A percentile compares a stretch with the other conserved stretches of the same genome.
Conservation (phyloP, 2,329 filamentous ascomycete species). For the Exophiala oligosperma region DNA sequence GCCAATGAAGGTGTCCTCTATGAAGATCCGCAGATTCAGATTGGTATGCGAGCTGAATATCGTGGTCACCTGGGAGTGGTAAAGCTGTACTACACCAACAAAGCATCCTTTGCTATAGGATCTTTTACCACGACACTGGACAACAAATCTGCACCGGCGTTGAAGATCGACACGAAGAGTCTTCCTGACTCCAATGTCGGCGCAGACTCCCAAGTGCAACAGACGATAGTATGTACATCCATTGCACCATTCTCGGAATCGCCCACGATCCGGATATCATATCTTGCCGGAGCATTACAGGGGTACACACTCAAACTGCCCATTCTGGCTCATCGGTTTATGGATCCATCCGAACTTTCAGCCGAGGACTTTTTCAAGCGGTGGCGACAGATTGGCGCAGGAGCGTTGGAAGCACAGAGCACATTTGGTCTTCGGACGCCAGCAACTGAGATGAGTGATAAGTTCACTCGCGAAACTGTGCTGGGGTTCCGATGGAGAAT, state of each 20-base stretch:
- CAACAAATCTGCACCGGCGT: conserved; percentile 62
- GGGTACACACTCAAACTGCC: conserved; percentile 89
- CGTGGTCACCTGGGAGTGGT: conserved; percentile 92
- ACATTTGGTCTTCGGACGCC: conserved; percentile 65
- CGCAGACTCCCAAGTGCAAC: conserved; percentile 77
- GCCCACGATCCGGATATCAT: conserved; percentile 91
- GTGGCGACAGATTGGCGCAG: conserved; percentile 96
- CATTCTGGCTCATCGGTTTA: conserved; percentile 88
- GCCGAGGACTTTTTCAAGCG: conserved; percentile 97
- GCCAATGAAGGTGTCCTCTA: conserved; percentile 84
- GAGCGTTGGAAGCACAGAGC: conserved; percentile 80
- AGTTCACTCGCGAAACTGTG: conserved; percentile 70
- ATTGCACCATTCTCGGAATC: conserved; percentile 77
- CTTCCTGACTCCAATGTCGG: conserved; percentile 80
- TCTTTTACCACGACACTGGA: conserved; percentile 95
- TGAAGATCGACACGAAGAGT: conserved; percentile 85
- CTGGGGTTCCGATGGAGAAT: conserved; percentile 84
- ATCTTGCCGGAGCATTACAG: conserved; percentile 89
- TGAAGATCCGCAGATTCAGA: conserved; percentile 90
- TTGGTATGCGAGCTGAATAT: conserved; percentile 91
- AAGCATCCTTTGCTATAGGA: conserved; percentile 77
- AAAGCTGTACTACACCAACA: conserved; percentile 95
- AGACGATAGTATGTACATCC: conserved; percentile 92
- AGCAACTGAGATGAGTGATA: conserved; percentile 65
- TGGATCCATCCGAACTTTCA: conserved; percentile 84